phyloP scores from a whole-genome alignment of 129 eudicot species.

The Scalesia atractyloides region DNA sequence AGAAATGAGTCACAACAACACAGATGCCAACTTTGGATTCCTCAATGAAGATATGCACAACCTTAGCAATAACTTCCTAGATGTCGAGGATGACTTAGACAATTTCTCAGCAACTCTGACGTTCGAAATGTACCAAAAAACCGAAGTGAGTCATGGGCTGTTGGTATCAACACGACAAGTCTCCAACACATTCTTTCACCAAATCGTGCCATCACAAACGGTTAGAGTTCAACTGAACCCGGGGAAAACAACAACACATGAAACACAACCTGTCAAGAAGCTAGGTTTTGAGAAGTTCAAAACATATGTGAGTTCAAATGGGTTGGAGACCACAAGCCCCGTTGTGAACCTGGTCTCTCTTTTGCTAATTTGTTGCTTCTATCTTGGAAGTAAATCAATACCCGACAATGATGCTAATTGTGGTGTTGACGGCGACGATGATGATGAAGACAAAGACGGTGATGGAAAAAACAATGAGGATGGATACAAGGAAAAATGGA shows the following conservation, averaged over 20 bases:
- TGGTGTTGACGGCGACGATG: neutral
- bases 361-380: slow-evolving; percentile 43
- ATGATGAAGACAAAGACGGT: neutral
- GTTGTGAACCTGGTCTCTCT: slow-evolving; percentile 41
- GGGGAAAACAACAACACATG: slow-evolving; percentile 21
- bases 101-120: slow-evolving; percentile 50
- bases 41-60: slow-evolving; percentile 30
- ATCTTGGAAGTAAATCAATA: slow-evolving; percentile 33
- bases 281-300: slow-evolving; percentile 26
- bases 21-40: slow-evolving; percentile 30
- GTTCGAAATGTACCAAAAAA: slow-evolving; percentile 49
- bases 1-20: slow-evolving; percentile 39
- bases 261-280: slow-evolving; percentile 23
- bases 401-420: neutral
- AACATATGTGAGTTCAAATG: slow-evolving; percentile 21
- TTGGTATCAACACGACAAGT: slow-evolving; percentile 66
- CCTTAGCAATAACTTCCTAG: slow-evolving; percentile 46
- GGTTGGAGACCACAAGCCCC: slow-evolving; percentile 21
- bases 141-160: slow-evolving; percentile 51
- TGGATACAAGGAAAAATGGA: slow-evolving; percentile 35
- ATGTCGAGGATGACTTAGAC: slow-evolving; percentile 44
- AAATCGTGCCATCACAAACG: slow-evolving; percentile 58
- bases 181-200: slow-evolving; percentile 59
- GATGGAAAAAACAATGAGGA: slow-evolving; percentile 16
- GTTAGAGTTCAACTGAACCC: slow-evolving; percentile 56